Evolutionary conservation across 352 stramenopile species (phyloP).

Genomic region (Phytophthora sp.): DNA sequence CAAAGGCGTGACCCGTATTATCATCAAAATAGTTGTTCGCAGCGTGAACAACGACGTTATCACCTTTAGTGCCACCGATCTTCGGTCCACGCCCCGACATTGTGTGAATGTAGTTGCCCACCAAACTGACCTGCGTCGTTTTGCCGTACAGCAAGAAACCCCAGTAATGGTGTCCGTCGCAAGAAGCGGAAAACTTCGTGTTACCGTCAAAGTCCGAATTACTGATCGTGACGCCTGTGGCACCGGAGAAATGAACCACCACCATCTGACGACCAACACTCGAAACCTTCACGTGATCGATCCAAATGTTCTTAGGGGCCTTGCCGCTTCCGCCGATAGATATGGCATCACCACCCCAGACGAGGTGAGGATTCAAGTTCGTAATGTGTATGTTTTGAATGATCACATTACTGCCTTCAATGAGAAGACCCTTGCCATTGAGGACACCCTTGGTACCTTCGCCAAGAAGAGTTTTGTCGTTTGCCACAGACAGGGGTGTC

Average conservation of each 20-base stretch:
- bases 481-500: neutral
- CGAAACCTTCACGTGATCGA: slow-evolving; percentile 58
- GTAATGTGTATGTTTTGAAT: slow-evolving; percentile 9
- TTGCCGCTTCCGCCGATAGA: slow-evolving; percentile 35
- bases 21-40: slow-evolving; percentile 56
- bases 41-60: slow-evolving; percentile 29
- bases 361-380: slow-evolving; percentile 3
- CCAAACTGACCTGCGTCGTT: slow-evolving; percentile 33
- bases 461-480: neutral
- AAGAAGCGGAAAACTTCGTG: slow-evolving; percentile 49
- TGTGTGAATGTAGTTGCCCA: slow-evolving; percentile 47
- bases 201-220: slow-evolving; percentile 56
- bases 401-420: neutral
- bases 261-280: slow-evolving; percentile 50
- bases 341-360: slow-evolving; percentile 28
- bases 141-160: slow-evolving; percentile 38
- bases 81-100: slow-evolving; percentile 45
- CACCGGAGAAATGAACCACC: slow-evolving; percentile 33
- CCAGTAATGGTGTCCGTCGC: slow-evolving; percentile 63
- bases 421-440: slow-evolving; percentile 1
- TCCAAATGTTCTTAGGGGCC: slow-evolving; percentile 42
- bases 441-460: slow-evolving; percentile 1
- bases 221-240: slow-evolving; percentile 52
- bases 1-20: slow-evolving; percentile 46
- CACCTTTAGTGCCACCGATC: slow-evolving; percentile 17